phyloP scores from a whole-genome alignment of 495 filamentous ascomycete genomes.

The Hypoxylon cercidicola region DNA sequence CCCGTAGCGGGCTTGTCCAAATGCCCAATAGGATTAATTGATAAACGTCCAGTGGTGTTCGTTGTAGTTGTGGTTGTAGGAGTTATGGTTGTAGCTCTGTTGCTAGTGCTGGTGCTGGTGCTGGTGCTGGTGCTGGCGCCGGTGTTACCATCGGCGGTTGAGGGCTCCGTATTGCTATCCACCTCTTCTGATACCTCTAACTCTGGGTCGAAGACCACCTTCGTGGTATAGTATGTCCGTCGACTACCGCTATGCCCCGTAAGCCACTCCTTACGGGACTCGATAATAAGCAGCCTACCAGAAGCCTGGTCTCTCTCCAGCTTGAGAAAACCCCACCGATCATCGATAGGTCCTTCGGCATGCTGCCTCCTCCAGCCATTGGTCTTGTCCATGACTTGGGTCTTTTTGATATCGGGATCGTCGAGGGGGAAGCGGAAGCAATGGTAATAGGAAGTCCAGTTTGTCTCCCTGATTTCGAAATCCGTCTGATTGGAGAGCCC shows the following conservation, averaged over 20 bases:
- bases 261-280: slow-evolving; percentile 78
- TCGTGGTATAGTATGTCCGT: slow-evolving; percentile 75
- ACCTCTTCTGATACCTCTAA: slow-evolving; percentile 7
- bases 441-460: slow-evolving; percentile 78
- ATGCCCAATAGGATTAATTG: slow-evolving; percentile 6
- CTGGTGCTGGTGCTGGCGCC: too few relatives aligned
- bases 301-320: slow-evolving; percentile 72
- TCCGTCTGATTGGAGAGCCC: slow-evolving; percentile 73
- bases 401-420: slow-evolving; percentile 43
- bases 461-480: slow-evolving; percentile 70
- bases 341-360: slow-evolving; percentile 78
- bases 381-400: slow-evolving; percentile 50
- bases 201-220: slow-evolving; percentile 59
- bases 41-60: not conserved
- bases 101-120: not conserved
- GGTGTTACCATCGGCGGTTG: not conserved
- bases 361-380: slow-evolving; percentile 74
- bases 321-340: slow-evolving; percentile 76
- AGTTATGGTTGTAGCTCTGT: too few relatives aligned
- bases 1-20: slow-evolving; percentile 53
- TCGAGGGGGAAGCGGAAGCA: slow-evolving; percentile 69
- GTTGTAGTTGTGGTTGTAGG: too few relatives aligned
- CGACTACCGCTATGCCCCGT: slow-evolving; percentile 66
- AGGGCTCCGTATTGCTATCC: not conserved
- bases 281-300: slow-evolving; percentile 69